Percentiles rank a stretch among this genome's conserved stretches.
phyloP scores from a whole-genome alignment of 192 early-diverging fungal genomes.

The Physocladia obscura region DNA sequence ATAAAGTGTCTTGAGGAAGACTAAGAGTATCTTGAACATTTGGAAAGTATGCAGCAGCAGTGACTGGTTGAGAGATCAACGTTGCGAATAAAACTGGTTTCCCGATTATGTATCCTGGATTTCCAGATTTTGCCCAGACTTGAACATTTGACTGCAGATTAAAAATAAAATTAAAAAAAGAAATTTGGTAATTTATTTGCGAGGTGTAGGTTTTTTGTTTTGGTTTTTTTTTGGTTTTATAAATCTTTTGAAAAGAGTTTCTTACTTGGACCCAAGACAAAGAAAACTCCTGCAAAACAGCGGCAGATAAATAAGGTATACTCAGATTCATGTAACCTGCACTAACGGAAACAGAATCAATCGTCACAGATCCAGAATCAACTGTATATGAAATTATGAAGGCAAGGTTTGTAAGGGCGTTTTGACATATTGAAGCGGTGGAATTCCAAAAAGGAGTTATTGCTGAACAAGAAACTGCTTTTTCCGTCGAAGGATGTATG shows the following conservation, averaged over 20 bases:
- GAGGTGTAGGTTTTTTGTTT: no score
- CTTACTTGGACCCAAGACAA: no score
- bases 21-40: background rate
- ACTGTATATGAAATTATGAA: constrained; percentile 13
- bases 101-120: constrained; percentile 36
- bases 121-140: constrained; percentile 27
- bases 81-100: constrained; percentile 29
- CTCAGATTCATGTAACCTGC: background rate
- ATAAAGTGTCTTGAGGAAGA: constrained; percentile 48
- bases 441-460: constrained; percentile 11
- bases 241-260: no score
- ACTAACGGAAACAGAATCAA: background rate
- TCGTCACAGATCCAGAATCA: background rate
- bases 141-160: no score
- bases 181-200: no score
- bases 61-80: constrained; percentile 1
- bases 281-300: constrained; percentile 22
- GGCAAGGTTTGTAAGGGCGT: background rate
- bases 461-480: background rate
- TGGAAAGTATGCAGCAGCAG: constrained; percentile 27
- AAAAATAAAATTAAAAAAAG: no score
- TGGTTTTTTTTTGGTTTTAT: background rate
- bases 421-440: background rate
- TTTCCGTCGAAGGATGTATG: background rate
- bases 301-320: background rate